phyloP scores from a whole-genome alignment of 768 basidiomycete genomes.

The Harrya chromipes region DNA sequence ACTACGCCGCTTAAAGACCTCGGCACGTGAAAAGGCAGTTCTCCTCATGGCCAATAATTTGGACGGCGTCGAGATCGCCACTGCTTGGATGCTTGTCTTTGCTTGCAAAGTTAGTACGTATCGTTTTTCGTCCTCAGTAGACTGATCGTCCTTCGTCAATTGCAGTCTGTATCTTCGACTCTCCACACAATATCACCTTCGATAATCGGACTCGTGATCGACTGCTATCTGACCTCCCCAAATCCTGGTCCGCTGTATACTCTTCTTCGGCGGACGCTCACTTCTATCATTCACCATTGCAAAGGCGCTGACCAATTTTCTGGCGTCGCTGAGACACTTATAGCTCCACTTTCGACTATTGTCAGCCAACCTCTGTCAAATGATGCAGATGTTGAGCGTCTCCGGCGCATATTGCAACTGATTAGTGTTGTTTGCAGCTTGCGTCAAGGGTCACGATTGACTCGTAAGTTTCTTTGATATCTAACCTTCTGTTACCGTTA shows the following conservation, averaged over 20 bases:
- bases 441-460: slow-evolving; percentile 67
- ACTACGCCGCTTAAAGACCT: slow-evolving; percentile 65
- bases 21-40: slow-evolving; percentile 55
- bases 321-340: slow-evolving; percentile 51
- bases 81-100: slow-evolving; percentile 71
- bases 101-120: slow-evolving; percentile 63
- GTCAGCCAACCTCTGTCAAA: slow-evolving; percentile 2
- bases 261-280: slow-evolving; percentile 68
- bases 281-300: slow-evolving; percentile 81
- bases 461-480: slow-evolving; percentile 41
- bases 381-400: slow-evolving; percentile 32
- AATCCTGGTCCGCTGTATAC: slow-evolving; percentile 44
- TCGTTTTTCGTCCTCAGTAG: slow-evolving; percentile 6
- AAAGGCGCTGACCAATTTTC: slow-evolving; percentile 65
- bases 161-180: slow-evolving; percentile 76
- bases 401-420: slow-evolving; percentile 55
- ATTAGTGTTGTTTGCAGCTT: slow-evolving; percentile 56
- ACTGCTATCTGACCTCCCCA: slow-evolving; percentile 46
- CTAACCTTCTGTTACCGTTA: slow-evolving; percentile 2
- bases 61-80: slow-evolving; percentile 55
- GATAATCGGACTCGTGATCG: slow-evolving; percentile 57
- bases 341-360: slow-evolving; percentile 35
- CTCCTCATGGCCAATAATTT: slow-evolving; percentile 49
- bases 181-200: slow-evolving; percentile 73
- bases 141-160: not conserved